phyloP scores from a whole-genome alignment of 192 early-diverging fungal species.

The Entomortierella lignicola region DNA sequence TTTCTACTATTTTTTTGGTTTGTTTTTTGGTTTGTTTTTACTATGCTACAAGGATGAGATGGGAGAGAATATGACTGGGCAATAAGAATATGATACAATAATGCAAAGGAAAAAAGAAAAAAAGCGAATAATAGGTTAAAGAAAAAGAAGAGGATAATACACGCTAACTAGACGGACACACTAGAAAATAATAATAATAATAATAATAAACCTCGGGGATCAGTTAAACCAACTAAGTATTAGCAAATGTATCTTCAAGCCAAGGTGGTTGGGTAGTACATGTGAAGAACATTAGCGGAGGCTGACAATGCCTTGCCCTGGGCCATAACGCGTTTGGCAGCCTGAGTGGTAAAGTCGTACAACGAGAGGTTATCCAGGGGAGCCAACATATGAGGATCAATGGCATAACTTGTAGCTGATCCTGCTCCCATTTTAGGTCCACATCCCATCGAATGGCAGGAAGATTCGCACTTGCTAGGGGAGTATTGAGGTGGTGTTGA shows the following conservation, averaged over 20 bases:
- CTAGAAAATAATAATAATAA: background rate
- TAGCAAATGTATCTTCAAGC: constrained; percentile 13
- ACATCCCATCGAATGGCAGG: constrained; percentile 21
- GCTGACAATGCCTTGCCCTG: constrained; percentile 43
- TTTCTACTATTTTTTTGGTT: background rate
- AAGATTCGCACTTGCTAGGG: constrained; percentile 8
- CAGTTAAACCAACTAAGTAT: no score
- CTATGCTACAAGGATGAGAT: background rate
- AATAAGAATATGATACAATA: background rate
- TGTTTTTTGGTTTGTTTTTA: background rate
- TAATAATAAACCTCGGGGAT: no score
- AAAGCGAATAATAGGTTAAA: background rate
- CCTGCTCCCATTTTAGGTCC: background rate
- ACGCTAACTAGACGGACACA: background rate
- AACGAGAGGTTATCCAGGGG: constrained; percentile 38
- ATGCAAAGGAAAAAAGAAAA: background rate
- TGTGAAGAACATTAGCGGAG: constrained; percentile 30
- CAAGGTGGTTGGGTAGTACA: constrained; percentile 43
- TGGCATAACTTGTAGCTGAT: constrained; percentile 5
- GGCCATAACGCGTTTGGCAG: constrained; percentile 49
- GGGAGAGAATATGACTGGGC: background rate
- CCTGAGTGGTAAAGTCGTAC: constrained; percentile 46
- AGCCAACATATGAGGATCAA: constrained; percentile 45
- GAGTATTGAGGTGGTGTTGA: constrained; percentile 22
- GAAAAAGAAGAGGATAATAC: background rate